Evolutionary conservation across 129 eudicot species (phyloP).

Genomic region (Escallonia rubra): DNA sequence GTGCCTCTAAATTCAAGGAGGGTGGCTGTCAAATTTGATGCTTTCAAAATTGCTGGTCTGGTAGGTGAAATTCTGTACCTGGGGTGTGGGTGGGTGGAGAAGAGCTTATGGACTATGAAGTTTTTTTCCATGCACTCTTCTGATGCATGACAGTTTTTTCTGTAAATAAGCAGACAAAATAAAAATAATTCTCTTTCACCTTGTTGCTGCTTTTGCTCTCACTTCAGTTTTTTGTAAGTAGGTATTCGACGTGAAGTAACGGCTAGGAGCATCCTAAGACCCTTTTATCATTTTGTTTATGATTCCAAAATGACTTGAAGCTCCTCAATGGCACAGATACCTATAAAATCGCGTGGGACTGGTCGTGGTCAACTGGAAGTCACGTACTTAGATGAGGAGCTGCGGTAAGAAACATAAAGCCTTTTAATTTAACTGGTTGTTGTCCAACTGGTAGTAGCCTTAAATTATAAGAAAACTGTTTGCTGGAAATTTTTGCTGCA

Average conservation of each 20-base stretch:
- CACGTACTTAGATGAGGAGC: slow-evolving; percentile 72
- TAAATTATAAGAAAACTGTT: not conserved
- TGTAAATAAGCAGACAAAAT: too few relatives aligned
- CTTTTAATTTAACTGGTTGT: not conserved
- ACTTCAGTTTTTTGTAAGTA: too few relatives aligned
- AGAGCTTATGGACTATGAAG: too few relatives aligned
- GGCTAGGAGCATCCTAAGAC: too few relatives aligned
- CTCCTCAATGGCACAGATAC: not conserved
- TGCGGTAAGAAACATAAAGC: slow-evolving; percentile 34
- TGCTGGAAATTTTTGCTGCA: too few relatives aligned
- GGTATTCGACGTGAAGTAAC: too few relatives aligned
- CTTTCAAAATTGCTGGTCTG: slow-evolving; percentile 63
- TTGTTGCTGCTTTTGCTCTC: too few relatives aligned
- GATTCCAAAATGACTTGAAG: not conserved
- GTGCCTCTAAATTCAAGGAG: slow-evolving; percentile 54
- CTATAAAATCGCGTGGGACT: slow-evolving; percentile 50
- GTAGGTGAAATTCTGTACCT: slow-evolving; percentile 19
- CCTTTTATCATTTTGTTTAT: too few relatives aligned
- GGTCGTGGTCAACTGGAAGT: slow-evolving; percentile 73
- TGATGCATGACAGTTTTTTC: too few relatives aligned
- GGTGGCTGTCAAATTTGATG: slow-evolving; percentile 67
- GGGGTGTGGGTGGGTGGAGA: too few relatives aligned
- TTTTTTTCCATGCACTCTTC: too few relatives aligned
- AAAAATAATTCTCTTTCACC: too few relatives aligned
- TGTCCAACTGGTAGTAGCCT: not conserved